phyloP scores from a whole-genome alignment of 768 basidiomycete species.

The Leccinum rimulosum region DNA sequence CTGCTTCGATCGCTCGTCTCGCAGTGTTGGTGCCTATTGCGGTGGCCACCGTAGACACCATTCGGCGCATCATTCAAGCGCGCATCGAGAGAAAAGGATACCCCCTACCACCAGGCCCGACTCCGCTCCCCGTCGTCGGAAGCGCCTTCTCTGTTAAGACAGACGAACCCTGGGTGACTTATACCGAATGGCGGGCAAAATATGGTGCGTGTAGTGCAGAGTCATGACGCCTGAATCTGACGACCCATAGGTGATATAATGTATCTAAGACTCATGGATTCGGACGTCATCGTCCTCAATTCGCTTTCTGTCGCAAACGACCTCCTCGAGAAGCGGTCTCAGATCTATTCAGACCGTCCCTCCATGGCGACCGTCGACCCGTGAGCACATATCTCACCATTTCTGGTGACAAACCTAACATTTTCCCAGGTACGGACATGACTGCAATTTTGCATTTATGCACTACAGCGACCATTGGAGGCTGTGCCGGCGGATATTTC shows the following conservation, averaged over 20 bases:
- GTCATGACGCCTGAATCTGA: neutral
- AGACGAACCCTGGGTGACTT: neutral
- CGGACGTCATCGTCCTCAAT: neutral
- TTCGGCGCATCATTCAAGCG: neutral
- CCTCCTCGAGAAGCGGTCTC: neutral
- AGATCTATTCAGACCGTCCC: neutral
- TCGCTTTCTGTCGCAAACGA: neutral
- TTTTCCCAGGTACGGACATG: neutral
- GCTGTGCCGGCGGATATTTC: neutral
- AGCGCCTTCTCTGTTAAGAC: neutral
- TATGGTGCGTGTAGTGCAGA: neutral
- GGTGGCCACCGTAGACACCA: neutral
- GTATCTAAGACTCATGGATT: neutral
- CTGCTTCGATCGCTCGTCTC: neutral
- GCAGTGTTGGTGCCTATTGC: neutral
- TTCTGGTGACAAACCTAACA: neutral
- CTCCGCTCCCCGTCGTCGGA: neutral
- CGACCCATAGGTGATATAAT: neutral
- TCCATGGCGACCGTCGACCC: neutral
- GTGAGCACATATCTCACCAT: neutral
- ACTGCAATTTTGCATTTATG: neutral
- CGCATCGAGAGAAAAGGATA: neutral
- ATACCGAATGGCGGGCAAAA: neutral
- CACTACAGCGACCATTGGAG: neutral
- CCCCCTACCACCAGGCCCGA: neutral